Evolutionary conservation across 768 basidiomycete species (phyloP), one percentile per base, ranked within the genome.

Genomic region (Phallus indusiatus): DNA sequence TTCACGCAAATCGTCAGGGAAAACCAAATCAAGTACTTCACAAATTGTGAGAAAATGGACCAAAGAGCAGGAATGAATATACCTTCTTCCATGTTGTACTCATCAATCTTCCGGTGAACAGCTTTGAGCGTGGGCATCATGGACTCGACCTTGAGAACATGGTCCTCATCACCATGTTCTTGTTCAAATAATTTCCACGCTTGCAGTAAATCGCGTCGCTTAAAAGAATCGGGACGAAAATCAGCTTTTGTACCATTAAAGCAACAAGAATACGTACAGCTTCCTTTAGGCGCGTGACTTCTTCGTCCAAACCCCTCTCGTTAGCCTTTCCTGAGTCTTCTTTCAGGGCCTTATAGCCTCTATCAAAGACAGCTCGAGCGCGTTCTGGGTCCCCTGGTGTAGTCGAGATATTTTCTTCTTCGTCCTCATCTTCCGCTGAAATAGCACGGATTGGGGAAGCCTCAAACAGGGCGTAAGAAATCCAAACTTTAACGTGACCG

Each of bases 401-500:
- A 73, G 82, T 81, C 68, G 82, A 80, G 56, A 69, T 70, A 47
- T 75, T 78, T 16, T 62, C 67, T 53, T 77, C 75, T 18, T 85
- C 84, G 12, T 88, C 87, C 55, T 86, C 88, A 46, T 87, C 77
- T 65, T 78, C 74, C 4, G 79, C 82, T 20, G 86, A 75, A 10
- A 81, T 80, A 5, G 85, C 65, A 5, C 84, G 84, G 48, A 89
- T 86, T 6, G 82, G 75, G 65, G 87, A 86, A 5, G 84, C 87
- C 72, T 98, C 95, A 65, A 97, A 96, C 64, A 88, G 78, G 0
- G 95, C 95, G 70, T 87, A 98, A 55, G 93, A 85, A 57, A 96
- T 90, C 93, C 94, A 98, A 18, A 95, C 93, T 73, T 97, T 97
- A 73, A 93, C 88, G 68, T 98, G 94, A 3, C 90, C 90, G 63